A percentile compares a stretch with the other conserved stretches of the same genome.
Evolutionary conservation across 1,284 basidiomycete species (phyloP).

Genomic region (Naganishia liquefaciens): DNA sequence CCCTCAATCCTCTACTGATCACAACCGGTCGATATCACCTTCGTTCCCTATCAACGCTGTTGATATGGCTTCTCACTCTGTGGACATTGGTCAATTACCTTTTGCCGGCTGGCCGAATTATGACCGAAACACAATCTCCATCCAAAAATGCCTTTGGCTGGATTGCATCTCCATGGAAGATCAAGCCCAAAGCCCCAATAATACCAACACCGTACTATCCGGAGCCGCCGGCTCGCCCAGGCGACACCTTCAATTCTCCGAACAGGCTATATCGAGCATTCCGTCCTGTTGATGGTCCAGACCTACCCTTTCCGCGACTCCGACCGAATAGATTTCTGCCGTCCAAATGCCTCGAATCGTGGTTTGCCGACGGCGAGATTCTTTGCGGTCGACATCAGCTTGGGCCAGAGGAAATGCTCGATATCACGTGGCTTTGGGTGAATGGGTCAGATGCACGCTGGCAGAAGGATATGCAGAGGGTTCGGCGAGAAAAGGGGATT

Average conservation of each 20-base stretch:
- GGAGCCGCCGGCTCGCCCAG: constrained; percentile 15
- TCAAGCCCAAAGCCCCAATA: neutral
- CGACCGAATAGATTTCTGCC: constrained; percentile 46
- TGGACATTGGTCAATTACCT: constrained; percentile 22
- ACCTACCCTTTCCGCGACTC: constrained; percentile 42
- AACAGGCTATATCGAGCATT: constrained; percentile 42
- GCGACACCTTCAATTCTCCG: constrained; percentile 33
- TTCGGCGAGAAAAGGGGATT: constrained; percentile 34
- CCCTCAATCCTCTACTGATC: constrained; percentile 25
- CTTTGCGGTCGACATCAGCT: constrained; percentile 41
- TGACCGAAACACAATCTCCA: neutral
- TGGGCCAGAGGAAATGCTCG: constrained; percentile 47
- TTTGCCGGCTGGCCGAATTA: neutral
- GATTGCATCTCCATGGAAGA: constrained; percentile 4
- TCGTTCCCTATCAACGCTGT: constrained; percentile 16
- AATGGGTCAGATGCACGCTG: constrained; percentile 49
- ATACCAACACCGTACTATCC: constrained; percentile 11
- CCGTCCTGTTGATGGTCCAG: constrained; percentile 39
- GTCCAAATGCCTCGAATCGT: constrained; percentile 44
- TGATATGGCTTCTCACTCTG: constrained; percentile 22
- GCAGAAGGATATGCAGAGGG: constrained; percentile 40
- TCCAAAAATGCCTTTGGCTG: neutral
- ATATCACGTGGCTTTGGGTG: constrained; percentile 51
- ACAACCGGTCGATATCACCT: constrained; percentile 14
- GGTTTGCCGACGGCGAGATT: constrained; percentile 48